Conservation (phyloP, 164 flowering plant genomes). For the Kalanchoe fedtschenkoi region DNA sequence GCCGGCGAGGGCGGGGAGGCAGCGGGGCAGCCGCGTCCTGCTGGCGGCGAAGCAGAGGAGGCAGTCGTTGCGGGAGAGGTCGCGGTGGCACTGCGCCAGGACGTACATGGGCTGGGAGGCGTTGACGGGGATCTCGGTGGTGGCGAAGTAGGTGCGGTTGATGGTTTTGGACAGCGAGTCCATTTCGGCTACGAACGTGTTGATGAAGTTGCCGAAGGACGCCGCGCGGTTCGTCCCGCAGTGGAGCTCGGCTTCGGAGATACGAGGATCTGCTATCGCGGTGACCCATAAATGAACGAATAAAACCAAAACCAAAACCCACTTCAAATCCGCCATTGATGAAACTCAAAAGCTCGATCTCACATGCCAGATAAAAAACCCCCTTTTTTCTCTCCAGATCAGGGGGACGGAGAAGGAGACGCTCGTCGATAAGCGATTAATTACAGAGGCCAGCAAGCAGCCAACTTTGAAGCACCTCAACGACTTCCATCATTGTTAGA, state of each 20-base stretch:
- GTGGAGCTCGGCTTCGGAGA: slow-evolving; percentile 19
- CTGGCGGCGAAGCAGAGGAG: slow-evolving; percentile 54
- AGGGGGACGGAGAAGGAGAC: too few species aligned
- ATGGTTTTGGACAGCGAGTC: slow-evolving; percentile 24
- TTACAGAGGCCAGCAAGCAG: too few species aligned
- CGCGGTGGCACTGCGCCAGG: slow-evolving; percentile 51
- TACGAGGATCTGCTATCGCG: slow-evolving; percentile 18
- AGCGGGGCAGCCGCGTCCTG: slow-evolving; percentile 48
- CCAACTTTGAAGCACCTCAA: too few species aligned
- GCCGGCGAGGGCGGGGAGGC: slow-evolving; percentile 46
- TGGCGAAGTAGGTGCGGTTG: slow-evolving; percentile 7
- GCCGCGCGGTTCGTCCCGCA: slow-evolving; percentile 22
- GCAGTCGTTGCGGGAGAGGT: slow-evolving; percentile 57
- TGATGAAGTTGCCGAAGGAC: slow-evolving; percentile 14
- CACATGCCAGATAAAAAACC: too few species aligned
- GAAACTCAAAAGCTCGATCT: background rate
- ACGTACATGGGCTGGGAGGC: slow-evolving; percentile 24
- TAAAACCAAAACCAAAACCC: background rate
- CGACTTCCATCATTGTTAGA: too few species aligned
- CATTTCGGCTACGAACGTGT: slow-evolving; percentile 33
- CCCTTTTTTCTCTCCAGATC: too few species aligned
- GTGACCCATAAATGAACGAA: background rate
- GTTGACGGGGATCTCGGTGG: slow-evolving; percentile 18
- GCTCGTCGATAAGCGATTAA: too few species aligned
- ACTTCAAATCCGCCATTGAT: background rate